Evolutionary conservation across 192 early-diverging fungal genomes (phyloP), one percentile per base, ranked within the genome.

Genomic region (Geranomyces variabilis): DNA sequence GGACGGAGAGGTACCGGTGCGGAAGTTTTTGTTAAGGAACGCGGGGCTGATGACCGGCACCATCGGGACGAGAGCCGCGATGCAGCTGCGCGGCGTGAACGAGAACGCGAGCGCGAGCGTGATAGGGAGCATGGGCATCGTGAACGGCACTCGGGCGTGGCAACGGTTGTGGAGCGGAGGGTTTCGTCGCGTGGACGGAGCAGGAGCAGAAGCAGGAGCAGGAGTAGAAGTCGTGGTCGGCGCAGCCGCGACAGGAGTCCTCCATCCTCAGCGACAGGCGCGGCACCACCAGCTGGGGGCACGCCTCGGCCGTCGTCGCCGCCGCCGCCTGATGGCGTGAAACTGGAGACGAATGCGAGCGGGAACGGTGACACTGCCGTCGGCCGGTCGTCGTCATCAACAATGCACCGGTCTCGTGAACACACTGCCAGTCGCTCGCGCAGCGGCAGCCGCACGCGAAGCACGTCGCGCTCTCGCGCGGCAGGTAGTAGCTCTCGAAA

Each of bases 1-100:
- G 22, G 33, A 6, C 59, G 55, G 28, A 12, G 55, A 6, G 34
- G 41, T 1, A 30, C 17, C 0, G 64, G 33, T 14, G 48, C 48
- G 10, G 67, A 30, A 8, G 55, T 57, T n/a, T 69, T 49, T 47
- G 53, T 53, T 7, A 57, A 69, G 17, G 67, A 69, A 53, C 67
- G 67, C 4, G 53, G 28, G 12, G 31, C 24, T 1, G 67, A 57
- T 41, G 26, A n/a, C 22, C 9, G 14, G 2, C 9, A 8, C 43
- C 24, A 36, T 22, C 7, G 47, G 31, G 44, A 41, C 10, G 36
- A 41, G 36, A 41, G 36, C 10, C 69, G 59, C 19, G 66, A 68
- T 30, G 14, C 15, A 10, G 47, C 15, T 8, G 48, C 48, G 33
- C 48, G 53, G 21, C 66, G 66, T 9, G 66, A 68, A 9, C 56